Conservation (phyloP, 1,284 basidiomycete species). For the Apiotrichum porosum region DNA sequence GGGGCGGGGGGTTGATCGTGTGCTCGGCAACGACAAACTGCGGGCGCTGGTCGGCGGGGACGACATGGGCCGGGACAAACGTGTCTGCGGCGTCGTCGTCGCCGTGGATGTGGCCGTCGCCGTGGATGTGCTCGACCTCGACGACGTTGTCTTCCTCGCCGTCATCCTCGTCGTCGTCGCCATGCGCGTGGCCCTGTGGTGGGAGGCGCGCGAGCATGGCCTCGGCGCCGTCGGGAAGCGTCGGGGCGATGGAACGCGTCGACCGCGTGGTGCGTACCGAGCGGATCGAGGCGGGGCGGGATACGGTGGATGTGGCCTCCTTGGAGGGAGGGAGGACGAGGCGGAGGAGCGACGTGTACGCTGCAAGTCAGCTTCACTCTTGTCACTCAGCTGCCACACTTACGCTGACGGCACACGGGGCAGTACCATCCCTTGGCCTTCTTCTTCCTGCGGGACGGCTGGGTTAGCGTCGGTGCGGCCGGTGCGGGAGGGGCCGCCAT, state of each 20-base stretch:
- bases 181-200: slow-evolving; percentile 20
- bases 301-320: slow-evolving; percentile 14
- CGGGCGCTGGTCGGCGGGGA: slow-evolving; percentile 8
- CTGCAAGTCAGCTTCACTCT: slow-evolving; percentile 47
- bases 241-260: slow-evolving; percentile 36
- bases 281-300: slow-evolving; percentile 26
- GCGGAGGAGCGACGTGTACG: slow-evolving; percentile 78
- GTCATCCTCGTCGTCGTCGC: slow-evolving; percentile 14
- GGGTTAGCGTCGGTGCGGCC: slow-evolving; percentile 45
- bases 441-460: slow-evolving; percentile 61
- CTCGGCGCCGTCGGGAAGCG: slow-evolving; percentile 48
- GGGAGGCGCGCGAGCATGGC: slow-evolving; percentile 40
- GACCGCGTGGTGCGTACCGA: slow-evolving; percentile 24
- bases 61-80: slow-evolving; percentile 2
- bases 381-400: slow-evolving; percentile 40
- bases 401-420: slow-evolving; percentile 83
- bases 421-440: slow-evolving; percentile 94
- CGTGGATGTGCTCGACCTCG: slow-evolving; percentile 1
- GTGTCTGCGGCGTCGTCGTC: slow-evolving; percentile 1
- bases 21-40: slow-evolving; percentile 22
- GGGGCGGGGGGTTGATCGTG: slow-evolving; percentile 3
- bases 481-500: slow-evolving; percentile 13
- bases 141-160: not conserved
- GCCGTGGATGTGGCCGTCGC: slow-evolving; percentile 6
- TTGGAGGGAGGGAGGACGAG: slow-evolving; percentile 67